These are phyloP conservation scores for Tylopilus subfusipes DNA, from an alignment of 768 basidiomycete genomes.

Conservation along the genomic window DNA sequence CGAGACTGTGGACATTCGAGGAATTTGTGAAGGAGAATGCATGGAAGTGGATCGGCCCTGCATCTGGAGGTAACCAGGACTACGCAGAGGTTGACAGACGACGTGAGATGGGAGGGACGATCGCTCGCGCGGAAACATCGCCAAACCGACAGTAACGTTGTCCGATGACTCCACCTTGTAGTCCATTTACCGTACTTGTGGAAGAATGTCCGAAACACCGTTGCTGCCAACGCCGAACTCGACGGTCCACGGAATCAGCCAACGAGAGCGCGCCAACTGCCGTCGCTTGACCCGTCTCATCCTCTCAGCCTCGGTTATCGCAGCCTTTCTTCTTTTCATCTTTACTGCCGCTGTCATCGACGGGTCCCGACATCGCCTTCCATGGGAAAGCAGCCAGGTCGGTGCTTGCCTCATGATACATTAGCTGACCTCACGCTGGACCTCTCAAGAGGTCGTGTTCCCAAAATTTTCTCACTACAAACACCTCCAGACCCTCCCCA, in stretches of 20 bases:
- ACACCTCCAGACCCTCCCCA: slow-evolving; percentile 39
- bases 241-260: background rate
- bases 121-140: slow-evolving; percentile 11
- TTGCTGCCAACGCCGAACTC: slow-evolving; percentile 2
- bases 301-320: slow-evolving; percentile 36
- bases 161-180: too few relatives aligned
- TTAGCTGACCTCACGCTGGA: background rate
- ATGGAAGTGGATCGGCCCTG: slow-evolving; percentile 68
- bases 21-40: slow-evolving; percentile 74
- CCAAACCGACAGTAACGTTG: background rate
- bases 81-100: slow-evolving; percentile 54
- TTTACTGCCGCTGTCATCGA: slow-evolving; percentile 35
- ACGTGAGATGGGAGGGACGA: slow-evolving; percentile 38
- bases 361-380: background rate
- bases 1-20: slow-evolving; percentile 76
- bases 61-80: slow-evolving; percentile 34
- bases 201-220: slow-evolving; percentile 14
- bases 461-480: slow-evolving; percentile 59
- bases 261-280: background rate
- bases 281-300: background rate
- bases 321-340: slow-evolving; percentile 43
- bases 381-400: slow-evolving; percentile 18
- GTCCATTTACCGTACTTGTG: too few relatives aligned
- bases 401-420: background rate
- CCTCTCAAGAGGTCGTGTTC: slow-evolving; percentile 10